phyloP scores from a whole-genome alignment of 2,329 filamentous ascomycete genomes.

The Thelonectria blattea region DNA sequence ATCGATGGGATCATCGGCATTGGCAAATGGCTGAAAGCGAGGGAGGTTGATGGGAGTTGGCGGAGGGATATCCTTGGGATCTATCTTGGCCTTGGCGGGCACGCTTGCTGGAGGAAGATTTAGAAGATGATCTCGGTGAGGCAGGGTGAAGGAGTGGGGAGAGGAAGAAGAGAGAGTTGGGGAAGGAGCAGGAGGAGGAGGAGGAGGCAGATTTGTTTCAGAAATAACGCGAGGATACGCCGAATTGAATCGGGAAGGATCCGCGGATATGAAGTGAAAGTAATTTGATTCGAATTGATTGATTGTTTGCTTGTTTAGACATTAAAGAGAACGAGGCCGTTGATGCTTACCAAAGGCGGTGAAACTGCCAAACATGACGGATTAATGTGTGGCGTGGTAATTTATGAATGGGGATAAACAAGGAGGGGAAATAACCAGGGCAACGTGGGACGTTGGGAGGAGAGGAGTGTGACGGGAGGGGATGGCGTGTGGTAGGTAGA shows the following conservation, averaged over 20 bases:
- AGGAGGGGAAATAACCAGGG: conserved; percentile 20
- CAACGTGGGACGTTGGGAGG: conserved; percentile 18
- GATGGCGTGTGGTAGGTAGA: conserved; percentile 10
- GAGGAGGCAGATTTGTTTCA: conserved; percentile 27
- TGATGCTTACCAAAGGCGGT: conserved; percentile 46
- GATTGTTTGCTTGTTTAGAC: neutral
- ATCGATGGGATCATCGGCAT: conserved; percentile 39
- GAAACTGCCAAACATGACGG: conserved; percentile 53
- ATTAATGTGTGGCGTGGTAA: conserved; percentile 27
- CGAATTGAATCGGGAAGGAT: neutral
- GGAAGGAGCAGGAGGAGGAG: conserved; percentile 9
- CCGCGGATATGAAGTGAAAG: neutral
- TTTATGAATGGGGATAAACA: conserved; percentile 26
- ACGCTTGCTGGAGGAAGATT: conserved; percentile 37
- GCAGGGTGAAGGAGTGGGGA: conserved; percentile 21
- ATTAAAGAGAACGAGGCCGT: conserved; percentile 21
- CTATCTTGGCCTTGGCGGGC: conserved; percentile 40
- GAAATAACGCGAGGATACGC: conserved; percentile 11
- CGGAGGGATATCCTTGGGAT: conserved; percentile 60
- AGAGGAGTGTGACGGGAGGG: conserved; percentile 19
- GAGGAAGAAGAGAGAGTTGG: conserved; percentile 14
- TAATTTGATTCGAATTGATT: conserved; percentile 2
- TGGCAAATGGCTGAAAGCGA: conserved; percentile 47
- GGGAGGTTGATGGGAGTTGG: conserved; percentile 63
- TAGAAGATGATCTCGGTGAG: conserved; percentile 29